These are phyloP conservation scores for Boechera divaricarpa DNA, from an alignment of 345 rosid genomes.

Conservation along the genomic window DNA sequence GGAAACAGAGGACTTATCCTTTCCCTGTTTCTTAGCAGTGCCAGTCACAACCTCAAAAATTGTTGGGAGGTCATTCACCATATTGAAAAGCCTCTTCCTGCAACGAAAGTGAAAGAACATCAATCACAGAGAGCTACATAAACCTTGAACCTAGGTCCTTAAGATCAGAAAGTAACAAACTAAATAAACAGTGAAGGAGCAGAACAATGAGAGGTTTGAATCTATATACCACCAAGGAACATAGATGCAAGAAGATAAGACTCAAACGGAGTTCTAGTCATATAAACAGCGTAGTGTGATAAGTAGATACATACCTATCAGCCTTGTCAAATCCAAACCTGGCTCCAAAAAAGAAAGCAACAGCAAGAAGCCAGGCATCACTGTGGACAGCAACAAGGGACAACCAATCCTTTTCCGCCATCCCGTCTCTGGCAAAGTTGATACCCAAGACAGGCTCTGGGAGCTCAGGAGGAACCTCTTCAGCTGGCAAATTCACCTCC, in stretches of 20 bases:
- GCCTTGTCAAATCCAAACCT: slow-evolving; percentile 87
- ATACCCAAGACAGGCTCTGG: slow-evolving; percentile 97
- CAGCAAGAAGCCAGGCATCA: slow-evolving; percentile 83
- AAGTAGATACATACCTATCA: slow-evolving; percentile 64
- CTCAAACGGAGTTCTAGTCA: not conserved
- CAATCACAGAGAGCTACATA: slow-evolving; percentile 5
- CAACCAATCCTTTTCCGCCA: slow-evolving; percentile 90
- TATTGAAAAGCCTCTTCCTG: slow-evolving; percentile 83
- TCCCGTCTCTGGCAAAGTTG: slow-evolving; percentile 95
- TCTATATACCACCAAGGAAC: not conserved
- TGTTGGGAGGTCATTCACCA: slow-evolving; percentile 89
- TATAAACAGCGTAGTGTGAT: not conserved
- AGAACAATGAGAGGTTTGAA: not conserved
- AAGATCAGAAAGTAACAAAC: slow-evolving; percentile 12
- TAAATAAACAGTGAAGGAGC: not conserved
- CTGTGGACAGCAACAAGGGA: slow-evolving; percentile 67
- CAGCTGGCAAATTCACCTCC: slow-evolving; percentile 95
- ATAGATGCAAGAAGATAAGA: slow-evolving; percentile 4
- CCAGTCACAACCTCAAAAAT: slow-evolving; percentile 84
- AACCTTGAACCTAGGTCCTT: slow-evolving; percentile 3
- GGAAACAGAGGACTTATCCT: slow-evolving; percentile 67
- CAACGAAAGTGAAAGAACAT: slow-evolving; percentile 31
- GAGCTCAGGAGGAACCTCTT: slow-evolving; percentile 95
- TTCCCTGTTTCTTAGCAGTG: slow-evolving; percentile 63
- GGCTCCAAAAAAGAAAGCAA: slow-evolving; percentile 92